Evolutionary conservation across 1,139 yeast species (phyloP).

Genomic region (Saccharomyces hybrid): DNA sequence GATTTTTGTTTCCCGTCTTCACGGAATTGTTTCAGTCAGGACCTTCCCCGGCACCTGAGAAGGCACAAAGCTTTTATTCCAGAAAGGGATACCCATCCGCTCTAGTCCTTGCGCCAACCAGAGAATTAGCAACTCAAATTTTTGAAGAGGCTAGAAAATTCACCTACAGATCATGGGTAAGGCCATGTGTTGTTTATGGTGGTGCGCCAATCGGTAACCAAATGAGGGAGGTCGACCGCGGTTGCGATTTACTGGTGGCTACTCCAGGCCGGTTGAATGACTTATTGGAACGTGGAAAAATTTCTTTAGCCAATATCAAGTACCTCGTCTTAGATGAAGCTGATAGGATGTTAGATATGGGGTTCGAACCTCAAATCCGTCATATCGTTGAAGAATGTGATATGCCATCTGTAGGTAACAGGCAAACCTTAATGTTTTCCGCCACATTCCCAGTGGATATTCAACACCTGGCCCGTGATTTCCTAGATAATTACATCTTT

Average conservation of each 20-base stretch:
- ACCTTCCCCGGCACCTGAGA: constrained; percentile 54
- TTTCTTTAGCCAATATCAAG: constrained; percentile 79
- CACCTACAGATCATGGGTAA: constrained; percentile 96
- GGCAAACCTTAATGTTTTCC: constrained; percentile 96
- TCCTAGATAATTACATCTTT: constrained; percentile 89
- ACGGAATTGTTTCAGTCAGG: constrained; percentile 84
- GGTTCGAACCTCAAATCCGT: constrained; percentile 98
- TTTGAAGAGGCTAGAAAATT: constrained; percentile 92
- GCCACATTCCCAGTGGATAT: constrained; percentile 98
- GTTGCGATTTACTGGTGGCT: constrained; percentile 92
- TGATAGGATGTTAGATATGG: constrained; percentile 99
- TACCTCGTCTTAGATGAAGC: constrained; percentile 96
- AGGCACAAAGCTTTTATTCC: constrained; percentile 41
- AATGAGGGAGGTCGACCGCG: constrained; percentile 79
- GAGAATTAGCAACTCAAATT: constrained; percentile 95
- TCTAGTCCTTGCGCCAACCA: constrained; percentile 91
- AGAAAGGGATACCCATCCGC: constrained; percentile 89
- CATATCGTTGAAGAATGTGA: constrained; percentile 94
- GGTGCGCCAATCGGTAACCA: constrained; percentile 91
- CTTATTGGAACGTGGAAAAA: constrained; percentile 86
- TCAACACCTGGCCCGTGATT: constrained; percentile 92
- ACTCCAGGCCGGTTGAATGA: constrained; percentile 98
- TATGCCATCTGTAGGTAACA: constrained; percentile 81
- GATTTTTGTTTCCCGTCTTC: constrained; percentile 93
- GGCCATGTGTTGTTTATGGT: constrained; percentile 93